phyloP scores from a whole-genome alignment of 306 rosid species.

The Cucurbita pepo region DNA sequence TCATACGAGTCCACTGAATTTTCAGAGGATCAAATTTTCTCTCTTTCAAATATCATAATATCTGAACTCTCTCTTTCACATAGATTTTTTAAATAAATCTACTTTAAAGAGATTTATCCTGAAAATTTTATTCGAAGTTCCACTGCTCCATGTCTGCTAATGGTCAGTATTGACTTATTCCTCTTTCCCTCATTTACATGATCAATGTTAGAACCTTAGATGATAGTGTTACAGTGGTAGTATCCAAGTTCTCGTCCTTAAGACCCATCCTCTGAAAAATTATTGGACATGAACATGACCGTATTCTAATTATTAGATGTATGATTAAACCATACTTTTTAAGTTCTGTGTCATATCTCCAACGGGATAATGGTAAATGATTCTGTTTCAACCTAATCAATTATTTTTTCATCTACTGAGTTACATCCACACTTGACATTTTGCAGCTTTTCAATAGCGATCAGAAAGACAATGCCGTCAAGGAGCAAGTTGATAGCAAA shows the following conservation, averaged over 20 bases:
- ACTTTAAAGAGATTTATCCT: background rate
- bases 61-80: background rate
- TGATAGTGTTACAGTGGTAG: background rate
- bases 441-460: background rate
- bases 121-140: background rate
- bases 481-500: conserved; percentile 25
- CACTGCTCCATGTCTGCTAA: background rate
- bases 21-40: background rate
- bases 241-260: background rate
- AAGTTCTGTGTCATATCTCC: background rate
- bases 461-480: conserved; percentile 13
- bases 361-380: background rate
- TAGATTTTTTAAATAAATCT: background rate
- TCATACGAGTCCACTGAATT: background rate
- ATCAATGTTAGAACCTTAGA: background rate
- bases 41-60: background rate
- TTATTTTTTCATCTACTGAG: background rate
- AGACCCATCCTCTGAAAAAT: background rate
- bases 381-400: background rate
- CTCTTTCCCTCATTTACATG: background rate
- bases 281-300: background rate
- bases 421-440: conserved; percentile 1
- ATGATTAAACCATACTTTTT: background rate
- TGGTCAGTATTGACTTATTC: background rate
- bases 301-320: background rate